Conservation (phyloP, 2,329 filamentous ascomycete species). For the Proliferodiscus dingleyae region DNA sequence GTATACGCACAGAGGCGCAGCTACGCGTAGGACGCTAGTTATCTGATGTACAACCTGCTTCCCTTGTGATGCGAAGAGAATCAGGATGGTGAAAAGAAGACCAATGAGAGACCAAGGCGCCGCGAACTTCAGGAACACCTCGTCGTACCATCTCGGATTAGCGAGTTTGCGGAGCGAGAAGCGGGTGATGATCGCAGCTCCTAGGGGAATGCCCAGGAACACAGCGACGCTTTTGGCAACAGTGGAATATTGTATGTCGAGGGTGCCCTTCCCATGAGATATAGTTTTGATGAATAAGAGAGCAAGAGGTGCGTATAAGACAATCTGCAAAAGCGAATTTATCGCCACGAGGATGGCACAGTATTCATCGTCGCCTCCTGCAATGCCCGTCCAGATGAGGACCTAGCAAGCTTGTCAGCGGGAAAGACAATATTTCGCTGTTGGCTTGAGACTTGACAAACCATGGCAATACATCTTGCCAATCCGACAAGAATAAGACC, state of each 20-base stretch:
- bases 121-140: conserved; percentile 62
- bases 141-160: conserved; percentile 59
- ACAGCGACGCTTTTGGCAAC: conserved; percentile 78
- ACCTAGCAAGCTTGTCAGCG: conserved; percentile 11
- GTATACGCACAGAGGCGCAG: conserved; percentile 76
- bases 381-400: conserved; percentile 73
- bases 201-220: conserved; percentile 81
- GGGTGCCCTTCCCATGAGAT: conserved; percentile 41
- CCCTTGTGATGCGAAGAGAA: conserved; percentile 81
- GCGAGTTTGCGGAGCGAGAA: conserved; percentile 52
- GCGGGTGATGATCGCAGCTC: conserved; percentile 71
- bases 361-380: conserved; percentile 74
- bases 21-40: conserved; percentile 74
- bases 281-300: conserved; percentile 66
- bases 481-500: conserved; percentile 80
- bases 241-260: conserved; percentile 52
- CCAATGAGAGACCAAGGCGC: conserved; percentile 76
- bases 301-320: conserved; percentile 65
- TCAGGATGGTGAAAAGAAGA: conserved; percentile 79
- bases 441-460: conserved; percentile 24
- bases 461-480: conserved; percentile 86
- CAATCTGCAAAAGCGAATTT: conserved; percentile 71
- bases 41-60: conserved; percentile 74
- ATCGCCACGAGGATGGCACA: conserved; percentile 75
- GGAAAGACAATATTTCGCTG: neutral